Base-by-base conservation (phyloP, 179 eudicot species). In the Beta macrorhiza region DNA sequence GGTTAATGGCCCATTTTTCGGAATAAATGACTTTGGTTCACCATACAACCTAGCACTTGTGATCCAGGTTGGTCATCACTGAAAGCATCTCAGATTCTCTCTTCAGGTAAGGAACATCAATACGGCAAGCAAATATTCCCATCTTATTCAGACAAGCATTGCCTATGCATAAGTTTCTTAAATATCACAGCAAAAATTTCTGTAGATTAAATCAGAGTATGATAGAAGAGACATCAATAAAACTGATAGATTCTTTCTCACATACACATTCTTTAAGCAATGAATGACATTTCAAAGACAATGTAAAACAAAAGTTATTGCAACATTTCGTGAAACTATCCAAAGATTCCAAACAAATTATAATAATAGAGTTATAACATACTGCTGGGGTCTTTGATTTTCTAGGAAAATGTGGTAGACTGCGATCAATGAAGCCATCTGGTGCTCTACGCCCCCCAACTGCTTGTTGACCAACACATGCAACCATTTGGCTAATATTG, bases 401-500 rank as follows among this genome's bases (percentile, higher is more conserved):
- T 84, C 76, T 87, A 45, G 89, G 93, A 82, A 97, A 97, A 91
- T 94, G 99, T 10, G 99, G 99, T 77, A 97, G 91, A 79, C 95
- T 91, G 72, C 98, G 91, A 81, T 90, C 97, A 51, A 92, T 87
- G 77, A 97, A 97, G 75, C 99, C 99, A 87, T 97, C 89, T 5
- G 98, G 98, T 68, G 98, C 98, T 83, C 99, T 91, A 78, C 88
- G 90, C 58, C 99, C 99, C 32, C 97, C 97, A 73, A 97, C 99
- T 83, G 92, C 86, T 84, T 97, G 99, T 91, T 97, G 99, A 76
- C 99, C 99, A 82, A 97, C 98, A 85, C 97, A 94, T 52, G 97
- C 97, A 88, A 97, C 88, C 99, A 97, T 97, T 89, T 97, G 99
- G 78, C 98, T 91, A 45, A 97, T 97, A 88, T 96, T 96, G 79